phyloP scores from a whole-genome alignment of 768 basidiomycete species.

The Phaeotremella fagi region DNA sequence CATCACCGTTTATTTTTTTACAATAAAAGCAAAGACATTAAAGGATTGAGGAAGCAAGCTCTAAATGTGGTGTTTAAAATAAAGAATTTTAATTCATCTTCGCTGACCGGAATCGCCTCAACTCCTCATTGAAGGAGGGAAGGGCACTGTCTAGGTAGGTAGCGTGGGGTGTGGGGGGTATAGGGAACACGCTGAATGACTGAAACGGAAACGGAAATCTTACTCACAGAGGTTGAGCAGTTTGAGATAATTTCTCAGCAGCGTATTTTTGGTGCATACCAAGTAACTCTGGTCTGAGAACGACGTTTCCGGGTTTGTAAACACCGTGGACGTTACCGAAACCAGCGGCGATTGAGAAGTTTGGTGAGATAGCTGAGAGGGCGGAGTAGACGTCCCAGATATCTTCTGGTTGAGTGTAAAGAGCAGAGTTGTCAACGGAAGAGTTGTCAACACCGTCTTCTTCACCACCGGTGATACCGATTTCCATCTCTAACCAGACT shows the following conservation, averaged over 20 bases:
- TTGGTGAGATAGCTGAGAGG: constrained; percentile 75
- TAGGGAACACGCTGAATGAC: constrained; percentile 2
- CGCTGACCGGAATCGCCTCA: constrained; percentile 46
- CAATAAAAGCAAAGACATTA: constrained; percentile 13
- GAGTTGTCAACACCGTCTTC: constrained; percentile 99
- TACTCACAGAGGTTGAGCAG: constrained; percentile 71
- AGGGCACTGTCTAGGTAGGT: constrained; percentile 47
- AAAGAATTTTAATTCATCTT: constrained; percentile 24
- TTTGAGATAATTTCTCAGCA: constrained; percentile 61
- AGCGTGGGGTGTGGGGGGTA: constrained; percentile 23
- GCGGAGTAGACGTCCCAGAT: constrained; percentile 85
- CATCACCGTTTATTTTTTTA: constrained; percentile 1
- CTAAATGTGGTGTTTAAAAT: constrained; percentile 31
- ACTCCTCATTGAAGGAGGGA: constrained; percentile 30
- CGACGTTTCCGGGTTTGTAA: constrained; percentile 98
- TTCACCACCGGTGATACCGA: constrained; percentile 99
- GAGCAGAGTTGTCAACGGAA: constrained; percentile 79
- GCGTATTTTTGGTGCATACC: constrained; percentile 82
- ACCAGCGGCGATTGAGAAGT: constrained; percentile 96
- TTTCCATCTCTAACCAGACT: constrained; percentile 99
- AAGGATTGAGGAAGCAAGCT: constrained; percentile 39
- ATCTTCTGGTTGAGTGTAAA: constrained; percentile 98
- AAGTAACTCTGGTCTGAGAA: constrained; percentile 83
- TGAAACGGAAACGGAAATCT: too few relatives aligned
- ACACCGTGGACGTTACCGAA: constrained; percentile 99